Percentiles rank a stretch among this genome's conserved stretches.
Conservation (phyloP, 805 yeast genomes). For the Yarrowia deformans region DNA sequence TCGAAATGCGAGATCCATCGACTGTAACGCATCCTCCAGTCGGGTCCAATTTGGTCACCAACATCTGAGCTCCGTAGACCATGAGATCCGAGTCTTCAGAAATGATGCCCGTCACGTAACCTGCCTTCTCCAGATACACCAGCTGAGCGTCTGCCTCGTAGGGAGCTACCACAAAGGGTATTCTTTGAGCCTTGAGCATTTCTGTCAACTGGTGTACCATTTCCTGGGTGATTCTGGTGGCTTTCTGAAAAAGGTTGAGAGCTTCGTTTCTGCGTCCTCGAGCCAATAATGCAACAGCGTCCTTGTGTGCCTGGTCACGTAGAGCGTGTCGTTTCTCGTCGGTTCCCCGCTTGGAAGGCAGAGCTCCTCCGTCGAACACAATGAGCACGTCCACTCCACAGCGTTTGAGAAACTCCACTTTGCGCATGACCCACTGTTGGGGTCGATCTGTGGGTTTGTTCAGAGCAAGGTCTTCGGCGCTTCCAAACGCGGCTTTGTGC, state of each 20-base stretch:
- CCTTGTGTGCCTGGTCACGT: slow-evolving; percentile 64
- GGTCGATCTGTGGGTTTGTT: slow-evolving; percentile 67
- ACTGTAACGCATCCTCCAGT: slow-evolving; percentile 73
- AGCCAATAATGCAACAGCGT: slow-evolving; percentile 58
- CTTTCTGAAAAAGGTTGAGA: slow-evolving; percentile 71
- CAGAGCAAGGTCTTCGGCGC: slow-evolving; percentile 81
- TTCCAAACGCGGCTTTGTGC: slow-evolving; percentile 81
- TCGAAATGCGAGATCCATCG: slow-evolving; percentile 59
- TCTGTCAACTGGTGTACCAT: slow-evolving; percentile 90
- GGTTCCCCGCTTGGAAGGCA: slow-evolving; percentile 79
- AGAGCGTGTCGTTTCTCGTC: slow-evolving; percentile 66
- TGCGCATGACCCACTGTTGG: slow-evolving; percentile 62
- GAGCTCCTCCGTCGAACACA: slow-evolving; percentile 91
- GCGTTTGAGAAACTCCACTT: slow-evolving; percentile 67
- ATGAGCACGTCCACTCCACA: slow-evolving; percentile 81
- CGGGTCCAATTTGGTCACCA: slow-evolving; percentile 84
- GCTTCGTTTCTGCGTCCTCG: slow-evolving; percentile 69
- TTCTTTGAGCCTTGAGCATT: slow-evolving; percentile 62
- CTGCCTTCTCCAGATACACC: slow-evolving; percentile 81
- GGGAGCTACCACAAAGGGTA: slow-evolving; percentile 90
- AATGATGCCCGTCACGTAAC: slow-evolving; percentile 81
- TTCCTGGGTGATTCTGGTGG: slow-evolving; percentile 85
- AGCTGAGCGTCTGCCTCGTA: slow-evolving; percentile 98
- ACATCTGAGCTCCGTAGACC: slow-evolving; percentile 78
- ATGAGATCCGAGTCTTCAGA: slow-evolving; percentile 95